Evolutionary conservation across 805 yeast species (phyloP), one percentile per base, ranked within the genome.

Genomic region (Wickerhamomyces hampshirensis): DNA sequence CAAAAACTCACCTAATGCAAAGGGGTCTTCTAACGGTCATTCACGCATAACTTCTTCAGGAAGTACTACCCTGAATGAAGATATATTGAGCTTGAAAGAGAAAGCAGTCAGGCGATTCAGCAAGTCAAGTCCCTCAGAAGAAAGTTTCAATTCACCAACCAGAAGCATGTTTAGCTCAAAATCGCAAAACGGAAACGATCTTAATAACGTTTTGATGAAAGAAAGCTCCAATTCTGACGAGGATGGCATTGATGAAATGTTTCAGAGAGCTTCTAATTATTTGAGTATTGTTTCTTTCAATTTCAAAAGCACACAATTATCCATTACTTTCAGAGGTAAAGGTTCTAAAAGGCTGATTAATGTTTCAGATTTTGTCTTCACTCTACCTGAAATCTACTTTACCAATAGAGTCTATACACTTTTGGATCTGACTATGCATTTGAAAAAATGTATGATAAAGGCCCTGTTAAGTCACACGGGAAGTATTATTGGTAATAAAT

Each of bases 251-350:
- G 65, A 75, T 18, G 71, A 75, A 44, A 87, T 91, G 96, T 61
- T 87, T 5, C 61, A 67, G 30, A 65, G 97, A 32, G 86, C 97
- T 1, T 73, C 84, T 18, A 75, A 74, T 39, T 85, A 75, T 53
- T 67, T 84, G 57, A 80, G 84, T 47, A 75, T 89, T 41, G 74
- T 77, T 17, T 62, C 73, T 12, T 67, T 91, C 43, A 64, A 61
- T 23, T 50, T 82, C 27, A 65, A 69, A 24, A 56, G 69, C n/a
- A 66, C 75, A 26, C 54, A 63, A n/a, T 54, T 89, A 12, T 69
- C 78, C 35, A 70, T 88, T 18, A 83, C 95, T 33, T 85, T 85
- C 60, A 76, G 77, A 55, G 95, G 93, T 7, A 77, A 76, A 12
- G 85, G 88, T 11, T 67, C 75, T 19, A 65, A 74, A 48, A 75